A percentile compares a stretch with the other conserved stretches of the same genome.
Conservation (phyloP, 306 rosid genomes). For the Castanea crenata region DNA sequence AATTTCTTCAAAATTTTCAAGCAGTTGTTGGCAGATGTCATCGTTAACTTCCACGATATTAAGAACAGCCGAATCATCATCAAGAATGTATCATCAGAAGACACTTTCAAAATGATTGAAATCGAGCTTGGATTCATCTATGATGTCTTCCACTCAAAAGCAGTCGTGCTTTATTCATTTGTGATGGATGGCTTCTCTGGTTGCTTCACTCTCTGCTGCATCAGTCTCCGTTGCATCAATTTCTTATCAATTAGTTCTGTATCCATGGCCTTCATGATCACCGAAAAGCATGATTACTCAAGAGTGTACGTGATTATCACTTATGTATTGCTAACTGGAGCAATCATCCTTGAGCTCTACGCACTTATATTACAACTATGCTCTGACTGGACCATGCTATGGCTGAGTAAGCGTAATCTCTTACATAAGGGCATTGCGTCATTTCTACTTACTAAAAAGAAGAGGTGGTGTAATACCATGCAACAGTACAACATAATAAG, state of each 20-base stretch:
- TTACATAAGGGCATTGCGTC: not conserved
- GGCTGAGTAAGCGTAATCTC: conserved; percentile 20
- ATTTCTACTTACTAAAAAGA: not conserved
- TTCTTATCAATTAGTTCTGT: conserved; percentile 1
- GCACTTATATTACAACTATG: conserved; percentile 15
- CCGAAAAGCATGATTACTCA: not conserved
- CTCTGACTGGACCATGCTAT: conserved; percentile 28
- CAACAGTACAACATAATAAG: conserved; percentile 28
- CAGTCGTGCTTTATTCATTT: conserved; percentile 16
- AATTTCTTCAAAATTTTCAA: conserved; percentile 21
- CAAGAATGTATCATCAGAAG: not conserved
- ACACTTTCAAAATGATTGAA: conserved; percentile 33
- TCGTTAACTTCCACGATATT: conserved; percentile 30
- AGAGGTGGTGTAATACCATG: conserved; percentile 27
- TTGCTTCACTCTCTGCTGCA: not conserved
- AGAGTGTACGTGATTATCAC: conserved; percentile 11
- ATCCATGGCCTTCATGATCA: not conserved
- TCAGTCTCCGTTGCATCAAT: conserved; percentile 13
- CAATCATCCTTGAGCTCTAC: conserved; percentile 31
- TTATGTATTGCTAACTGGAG: conserved; percentile 25
- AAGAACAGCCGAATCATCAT: conserved; percentile 15
- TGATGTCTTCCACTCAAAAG: conserved; percentile 44
- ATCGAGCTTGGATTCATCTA: conserved; percentile 50
- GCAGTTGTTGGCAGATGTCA: conserved; percentile 43
- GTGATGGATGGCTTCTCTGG: too few species aligned